A percentile compares a stretch with the other conserved stretches of the same genome.
These are phyloP conservation scores for Globisporangium okanoganense DNA, from an alignment of 352 stramenopile genomes.

Conservation along the genomic window DNA sequence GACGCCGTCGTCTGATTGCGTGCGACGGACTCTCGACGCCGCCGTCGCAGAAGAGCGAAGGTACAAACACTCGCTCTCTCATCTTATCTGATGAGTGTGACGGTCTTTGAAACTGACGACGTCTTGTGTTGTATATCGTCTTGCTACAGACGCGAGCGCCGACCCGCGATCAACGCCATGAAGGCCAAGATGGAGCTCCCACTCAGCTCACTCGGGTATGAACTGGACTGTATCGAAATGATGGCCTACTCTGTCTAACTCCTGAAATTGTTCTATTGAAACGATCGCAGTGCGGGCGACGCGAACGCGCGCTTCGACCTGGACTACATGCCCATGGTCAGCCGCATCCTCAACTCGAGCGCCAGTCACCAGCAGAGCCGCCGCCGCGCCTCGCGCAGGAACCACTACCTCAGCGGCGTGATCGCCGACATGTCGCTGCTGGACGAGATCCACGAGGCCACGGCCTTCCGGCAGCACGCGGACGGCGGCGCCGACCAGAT, in stretches of 20 bases:
- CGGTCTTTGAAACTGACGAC: background rate
- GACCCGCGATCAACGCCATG: constrained; percentile 4
- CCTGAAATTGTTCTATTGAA: no score
- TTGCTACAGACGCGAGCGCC: constrained; percentile 13
- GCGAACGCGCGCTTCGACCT: constrained; percentile 40
- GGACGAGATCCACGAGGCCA: constrained; percentile 54
- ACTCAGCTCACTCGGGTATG: constrained; percentile 37
- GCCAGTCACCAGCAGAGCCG: constrained; percentile 50
- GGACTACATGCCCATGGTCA: constrained; percentile 75
- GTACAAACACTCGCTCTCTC: background rate
- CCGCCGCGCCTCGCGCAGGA: constrained; percentile 58
- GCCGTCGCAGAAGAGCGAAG: constrained; percentile 18
- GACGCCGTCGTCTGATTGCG: constrained; percentile 15
- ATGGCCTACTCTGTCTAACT: constrained; percentile 1
- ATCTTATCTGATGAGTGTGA: background rate
- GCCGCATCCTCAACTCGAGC: constrained; percentile 41
- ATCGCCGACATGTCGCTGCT: constrained; percentile 64
- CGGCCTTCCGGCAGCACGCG: constrained; percentile 26
- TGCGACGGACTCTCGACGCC: constrained; percentile 30
- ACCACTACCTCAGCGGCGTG: constrained; percentile 76
- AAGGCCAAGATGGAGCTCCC: constrained; percentile 50
- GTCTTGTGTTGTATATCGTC: background rate
- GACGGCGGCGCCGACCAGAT: constrained; percentile 39
- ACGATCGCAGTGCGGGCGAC: constrained; percentile 27
- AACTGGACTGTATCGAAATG: background rate